A percentile compares a stretch with the other conserved stretches of the same genome.
phyloP scores from a whole-genome alignment of 768 basidiomycete species.

The Termitomyces heimii region DNA sequence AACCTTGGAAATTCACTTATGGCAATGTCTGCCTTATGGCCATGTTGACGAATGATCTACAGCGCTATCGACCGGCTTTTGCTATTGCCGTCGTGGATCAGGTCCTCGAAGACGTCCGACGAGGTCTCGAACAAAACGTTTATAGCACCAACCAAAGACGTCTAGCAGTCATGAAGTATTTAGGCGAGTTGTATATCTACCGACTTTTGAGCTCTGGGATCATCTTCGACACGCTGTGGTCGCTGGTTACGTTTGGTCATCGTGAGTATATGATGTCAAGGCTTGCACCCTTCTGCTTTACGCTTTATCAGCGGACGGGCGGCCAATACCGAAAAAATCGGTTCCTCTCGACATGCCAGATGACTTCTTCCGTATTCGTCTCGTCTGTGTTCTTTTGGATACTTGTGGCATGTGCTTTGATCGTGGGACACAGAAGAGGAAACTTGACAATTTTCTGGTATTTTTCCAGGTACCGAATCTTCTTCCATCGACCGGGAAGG shows the following conservation, averaged over 20 bases:
- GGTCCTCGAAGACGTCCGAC: constrained; percentile 86
- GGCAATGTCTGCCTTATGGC: constrained; percentile 85
- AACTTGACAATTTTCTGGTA: constrained; percentile 84
- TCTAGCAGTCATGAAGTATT: constrained; percentile 87
- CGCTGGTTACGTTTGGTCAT: constrained; percentile 91
- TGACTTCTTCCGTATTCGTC: constrained; percentile 91
- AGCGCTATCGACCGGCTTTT: constrained; percentile 89
- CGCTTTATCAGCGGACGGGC: constrained; percentile 66
- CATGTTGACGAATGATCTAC: constrained; percentile 92
- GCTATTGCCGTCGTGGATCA: constrained; percentile 88
- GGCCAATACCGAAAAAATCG: constrained; percentile 73
- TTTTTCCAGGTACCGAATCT: constrained; percentile 80
- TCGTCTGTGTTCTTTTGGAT: constrained; percentile 90
- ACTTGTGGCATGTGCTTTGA: constrained; percentile 99
- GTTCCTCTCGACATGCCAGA: constrained; percentile 86
- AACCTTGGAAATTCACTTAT: constrained; percentile 97
- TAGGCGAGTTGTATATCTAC: constrained; percentile 97
- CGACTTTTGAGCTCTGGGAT: constrained; percentile 83
- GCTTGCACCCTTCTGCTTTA: constrained; percentile 1
- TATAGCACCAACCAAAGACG: constrained; percentile 95
- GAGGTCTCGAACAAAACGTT: constrained; percentile 89
- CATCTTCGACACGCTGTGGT: constrained; percentile 93
- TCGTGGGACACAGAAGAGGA: constrained; percentile 85
- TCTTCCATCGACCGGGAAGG: background rate
- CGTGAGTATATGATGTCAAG: constrained; percentile 48